Evolutionary conservation across 2,329 filamentous ascomycete species (phyloP).

Genomic region (Zasmidium angulare): DNA sequence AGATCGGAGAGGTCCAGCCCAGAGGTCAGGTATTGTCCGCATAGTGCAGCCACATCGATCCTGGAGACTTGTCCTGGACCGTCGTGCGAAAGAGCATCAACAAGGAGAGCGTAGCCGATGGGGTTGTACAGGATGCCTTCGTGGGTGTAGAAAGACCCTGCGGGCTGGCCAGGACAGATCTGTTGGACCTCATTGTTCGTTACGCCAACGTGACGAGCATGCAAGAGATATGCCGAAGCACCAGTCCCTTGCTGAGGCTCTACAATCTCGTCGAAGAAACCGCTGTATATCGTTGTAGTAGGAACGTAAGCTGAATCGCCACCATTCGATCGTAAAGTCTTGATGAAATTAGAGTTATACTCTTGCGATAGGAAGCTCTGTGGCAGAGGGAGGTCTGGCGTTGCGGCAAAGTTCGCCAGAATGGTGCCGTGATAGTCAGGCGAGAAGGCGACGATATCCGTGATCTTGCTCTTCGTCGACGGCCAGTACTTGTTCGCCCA

Average conservation of each 20-base stretch:
- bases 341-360: conserved; percentile 45
- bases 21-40: conserved; percentile 38
- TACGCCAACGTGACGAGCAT: conserved; percentile 47
- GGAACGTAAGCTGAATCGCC: conserved; percentile 56
- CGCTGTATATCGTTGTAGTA: conserved; percentile 54
- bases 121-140: conserved; percentile 54
- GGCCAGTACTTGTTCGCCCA: conserved; percentile 61
- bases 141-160: conserved; percentile 51
- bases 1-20: conserved; percentile 47
- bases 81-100: conserved; percentile 51
- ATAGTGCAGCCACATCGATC: conserved; percentile 44
- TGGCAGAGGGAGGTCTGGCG: conserved; percentile 51
- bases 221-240: conserved; percentile 48
- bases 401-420: conserved; percentile 33
- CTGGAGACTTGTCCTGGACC: conserved; percentile 45
- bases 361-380: conserved; percentile 47
- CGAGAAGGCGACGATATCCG: conserved; percentile 53
- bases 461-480: conserved; percentile 45
- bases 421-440: conserved; percentile 54
- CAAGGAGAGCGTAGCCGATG: conserved; percentile 44
- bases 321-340: conserved; percentile 41
- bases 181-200: conserved; percentile 52
- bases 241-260: conserved; percentile 47
- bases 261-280: conserved; percentile 51
- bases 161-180: conserved; percentile 40